Evolutionary conservation across 306 rosid species (phyloP).

Genomic region (Alnus glutinosa): DNA sequence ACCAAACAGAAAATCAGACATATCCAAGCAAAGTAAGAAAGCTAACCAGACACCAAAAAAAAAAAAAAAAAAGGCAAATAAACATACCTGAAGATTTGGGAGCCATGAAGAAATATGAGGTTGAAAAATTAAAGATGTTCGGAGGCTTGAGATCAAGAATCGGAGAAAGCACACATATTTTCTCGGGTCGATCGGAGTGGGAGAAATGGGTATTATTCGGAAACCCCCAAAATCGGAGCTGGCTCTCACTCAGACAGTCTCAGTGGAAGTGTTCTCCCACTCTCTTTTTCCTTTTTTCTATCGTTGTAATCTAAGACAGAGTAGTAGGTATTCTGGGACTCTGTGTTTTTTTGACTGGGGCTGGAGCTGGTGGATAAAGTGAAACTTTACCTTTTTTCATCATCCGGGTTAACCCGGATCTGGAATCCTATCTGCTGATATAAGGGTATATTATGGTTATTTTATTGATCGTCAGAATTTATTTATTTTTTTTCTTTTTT

Average conservation of each 20-base stretch:
- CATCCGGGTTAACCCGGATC: constrained; percentile 3
- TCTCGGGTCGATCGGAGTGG: constrained; percentile 7
- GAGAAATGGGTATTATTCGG: not conserved
- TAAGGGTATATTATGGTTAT: too few species aligned
- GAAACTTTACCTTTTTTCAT: not conserved
- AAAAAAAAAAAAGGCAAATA: not conserved
- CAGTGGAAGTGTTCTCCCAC: not conserved
- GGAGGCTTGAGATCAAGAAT: not conserved
- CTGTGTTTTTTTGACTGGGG: not conserved
- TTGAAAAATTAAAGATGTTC: not conserved
- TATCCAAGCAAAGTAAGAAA: not conserved
- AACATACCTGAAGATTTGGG: constrained; percentile 33
- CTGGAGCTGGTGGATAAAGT: not conserved
- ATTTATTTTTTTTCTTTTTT: too few species aligned
- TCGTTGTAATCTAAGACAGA: not conserved
- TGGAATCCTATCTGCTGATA: not conserved
- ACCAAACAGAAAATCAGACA: constrained; percentile 15
- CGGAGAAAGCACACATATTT: not conserved
- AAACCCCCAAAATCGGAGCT: constrained; percentile 24
- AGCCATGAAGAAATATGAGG: constrained; percentile 6
- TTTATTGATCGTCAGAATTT: too few species aligned
- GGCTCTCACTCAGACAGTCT: not conserved
- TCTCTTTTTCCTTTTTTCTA: not conserved
- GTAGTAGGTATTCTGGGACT: not conserved
- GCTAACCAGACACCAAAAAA: not conserved